These are phyloP conservation scores for Rhizopus arrhizus DNA, from an alignment of 371 early-diverging fungal genomes.

Conservation along the genomic window DNA sequence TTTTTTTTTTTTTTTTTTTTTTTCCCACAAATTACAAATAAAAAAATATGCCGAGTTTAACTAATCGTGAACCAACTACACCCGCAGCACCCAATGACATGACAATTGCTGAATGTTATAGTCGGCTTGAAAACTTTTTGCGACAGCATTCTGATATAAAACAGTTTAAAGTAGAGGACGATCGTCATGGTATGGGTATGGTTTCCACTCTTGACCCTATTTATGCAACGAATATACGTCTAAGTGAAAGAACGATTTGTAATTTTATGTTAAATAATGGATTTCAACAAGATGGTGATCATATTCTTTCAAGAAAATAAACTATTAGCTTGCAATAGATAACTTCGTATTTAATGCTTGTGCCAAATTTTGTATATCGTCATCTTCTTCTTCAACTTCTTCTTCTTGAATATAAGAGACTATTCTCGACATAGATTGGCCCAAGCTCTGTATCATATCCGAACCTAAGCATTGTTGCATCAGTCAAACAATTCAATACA, in stretches of 20 bases:
- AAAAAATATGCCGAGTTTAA: slow-evolving; percentile 14
- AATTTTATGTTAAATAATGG: slow-evolving; percentile 27
- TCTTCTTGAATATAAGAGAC: slow-evolving; percentile 50
- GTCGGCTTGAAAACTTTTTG: slow-evolving; percentile 23
- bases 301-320: slow-evolving; percentile 16
- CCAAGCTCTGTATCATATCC: slow-evolving; percentile 33
- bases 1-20: too few relatives aligned
- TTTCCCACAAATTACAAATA: too few relatives aligned
- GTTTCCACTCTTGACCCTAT: slow-evolving; percentile 21
- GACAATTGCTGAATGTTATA: slow-evolving; percentile 23
- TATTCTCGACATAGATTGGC: slow-evolving; percentile 41
- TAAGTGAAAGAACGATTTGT: slow-evolving; percentile 16
- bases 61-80: slow-evolving; percentile 20
- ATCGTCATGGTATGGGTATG: slow-evolving; percentile 36
- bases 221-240: slow-evolving; percentile 21
- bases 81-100: slow-evolving; percentile 28
- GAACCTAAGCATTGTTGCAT: slow-evolving; percentile 12
- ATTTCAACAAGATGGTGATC: slow-evolving; percentile 7
- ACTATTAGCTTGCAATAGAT: slow-evolving; percentile 31
- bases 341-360: slow-evolving; percentile 43
- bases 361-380: slow-evolving; percentile 46
- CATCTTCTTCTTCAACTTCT: slow-evolving; percentile 43
- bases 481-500: too few relatives aligned
- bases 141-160: slow-evolving; percentile 8
- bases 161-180: slow-evolving; percentile 30